Percentiles rank a stretch among this genome's conserved stretches.
Conservation (phyloP, 2,329 filamentous ascomycete species). For the Lasiodiplodia sp. region DNA sequence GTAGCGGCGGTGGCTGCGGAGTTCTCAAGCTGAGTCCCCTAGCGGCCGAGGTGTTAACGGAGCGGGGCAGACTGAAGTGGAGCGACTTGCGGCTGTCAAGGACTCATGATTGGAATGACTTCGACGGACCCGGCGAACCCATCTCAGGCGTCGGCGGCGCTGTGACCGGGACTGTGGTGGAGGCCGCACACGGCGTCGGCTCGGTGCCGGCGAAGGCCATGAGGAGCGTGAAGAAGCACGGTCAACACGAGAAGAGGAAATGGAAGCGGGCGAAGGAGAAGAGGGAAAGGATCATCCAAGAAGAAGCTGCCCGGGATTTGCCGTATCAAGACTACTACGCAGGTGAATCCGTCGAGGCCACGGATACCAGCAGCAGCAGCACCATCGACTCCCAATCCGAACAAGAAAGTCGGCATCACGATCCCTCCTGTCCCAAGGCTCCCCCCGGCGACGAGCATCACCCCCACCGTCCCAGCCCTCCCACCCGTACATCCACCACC, state of each 20-base stretch:
- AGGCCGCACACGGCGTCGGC: slow-evolving; percentile 68
- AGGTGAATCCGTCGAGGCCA: not conserved
- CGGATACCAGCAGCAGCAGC: not conserved
- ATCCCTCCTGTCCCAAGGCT: not conserved
- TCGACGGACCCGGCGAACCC: slow-evolving; percentile 76
- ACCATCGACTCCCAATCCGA: not conserved
- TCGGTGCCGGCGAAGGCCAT: slow-evolving; percentile 69
- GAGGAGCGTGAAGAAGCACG: slow-evolving; percentile 61
- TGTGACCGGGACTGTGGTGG: slow-evolving; percentile 64
- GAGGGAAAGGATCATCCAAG: not conserved
- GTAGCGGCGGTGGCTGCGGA: not conserved
- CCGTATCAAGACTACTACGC: not conserved
- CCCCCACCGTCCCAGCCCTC: slow-evolving; percentile 32
- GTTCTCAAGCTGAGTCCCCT: slow-evolving; percentile 65
- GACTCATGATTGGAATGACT: slow-evolving; percentile 78
- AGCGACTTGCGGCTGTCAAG: slow-evolving; percentile 68
- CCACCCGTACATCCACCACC: slow-evolving; percentile 38
- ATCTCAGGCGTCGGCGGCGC: slow-evolving; percentile 71
- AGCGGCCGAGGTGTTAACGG: slow-evolving; percentile 70
- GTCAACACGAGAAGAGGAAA: slow-evolving; percentile 56
- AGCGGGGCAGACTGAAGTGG: slow-evolving; percentile 68
- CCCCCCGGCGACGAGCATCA: not conserved
- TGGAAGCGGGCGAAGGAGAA: slow-evolving; percentile 41
- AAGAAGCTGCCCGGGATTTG: not conserved
- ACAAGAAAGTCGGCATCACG: not conserved